Evolutionary conservation across 176 grass and related monocot genomes (phyloP).

Genomic region (Rhynchospora pubera): DNA sequence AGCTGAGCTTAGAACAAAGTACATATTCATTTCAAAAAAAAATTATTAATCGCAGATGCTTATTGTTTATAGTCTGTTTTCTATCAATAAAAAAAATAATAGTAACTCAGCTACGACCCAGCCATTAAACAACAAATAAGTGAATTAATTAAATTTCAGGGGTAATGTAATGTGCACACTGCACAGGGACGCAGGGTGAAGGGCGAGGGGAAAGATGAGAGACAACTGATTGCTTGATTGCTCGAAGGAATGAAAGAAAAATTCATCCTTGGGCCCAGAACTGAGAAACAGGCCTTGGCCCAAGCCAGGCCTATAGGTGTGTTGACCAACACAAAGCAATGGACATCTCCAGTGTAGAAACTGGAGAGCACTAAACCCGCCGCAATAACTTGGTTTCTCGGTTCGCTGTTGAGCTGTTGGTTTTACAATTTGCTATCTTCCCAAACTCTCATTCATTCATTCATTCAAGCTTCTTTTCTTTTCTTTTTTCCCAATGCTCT

Average conservation of each 20-base stretch:
- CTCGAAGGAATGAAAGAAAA: too few relatives aligned
- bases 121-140: neutral
- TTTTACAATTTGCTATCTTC: constrained; percentile 13
- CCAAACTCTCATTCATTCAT: neutral
- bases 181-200: too few relatives aligned
- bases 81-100: neutral
- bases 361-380: neutral
- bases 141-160: neutral
- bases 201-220: too few relatives aligned
- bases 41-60: too few relatives aligned
- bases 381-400: neutral
- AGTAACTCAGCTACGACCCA: neutral
- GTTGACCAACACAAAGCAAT: neutral
- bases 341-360: neutral
- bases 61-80: neutral
- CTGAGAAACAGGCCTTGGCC: neutral
- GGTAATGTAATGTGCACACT: too few relatives aligned
- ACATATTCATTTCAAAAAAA: too few relatives aligned
- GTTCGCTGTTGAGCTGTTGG: neutral
- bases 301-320: neutral
- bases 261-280: neutral
- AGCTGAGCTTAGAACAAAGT: too few relatives aligned
- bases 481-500: constrained; percentile 9
- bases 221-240: too few relatives aligned
- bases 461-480: neutral